Evolutionary conservation across 2,329 filamentous ascomycete species (phyloP), one percentile per base, ranked within the genome.

Genomic region (Colletotrichum horii): DNA sequence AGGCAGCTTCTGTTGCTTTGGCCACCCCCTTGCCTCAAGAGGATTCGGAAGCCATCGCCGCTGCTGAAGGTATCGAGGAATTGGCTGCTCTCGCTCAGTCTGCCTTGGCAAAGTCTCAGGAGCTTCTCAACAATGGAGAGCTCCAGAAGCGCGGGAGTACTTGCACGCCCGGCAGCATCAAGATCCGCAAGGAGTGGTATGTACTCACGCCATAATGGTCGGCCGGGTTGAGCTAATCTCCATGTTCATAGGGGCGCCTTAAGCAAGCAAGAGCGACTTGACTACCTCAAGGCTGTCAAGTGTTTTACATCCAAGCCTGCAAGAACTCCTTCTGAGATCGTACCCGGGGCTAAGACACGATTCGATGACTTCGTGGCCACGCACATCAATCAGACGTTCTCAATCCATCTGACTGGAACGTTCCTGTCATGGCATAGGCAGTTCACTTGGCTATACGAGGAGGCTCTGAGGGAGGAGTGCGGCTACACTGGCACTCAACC

Each of bases 351-450:
- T 3, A 83, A 82, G 74, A 85, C 82, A 3, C 76, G 88, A 76
- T 89, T 85, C 76, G 89, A 91, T 78, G 89, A 91, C 76, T 90
- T 86, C 58, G 82, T 88, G 9, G 87, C 85, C 4, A 83, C 85
- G 0, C 89, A 90, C 75, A 85, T 91, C 70, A 86, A 88, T 71
- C 83, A 87, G 77, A 89, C 88, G 0, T 76, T 82, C 14, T 66
- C 64, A 2, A 88, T 90, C 24, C 89, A 90, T 77, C 82, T 79
- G 68, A 86, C 78, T 81, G 70, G 2, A 22, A 81, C 79, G 56
- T 83, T 84, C 32, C 75, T 84, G 12, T 61, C 78, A 2, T 84
- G 82, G 80, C 82, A 84, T 58, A 62, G 82, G 7, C 82, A 82
- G 52, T 84, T 80, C 28, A 82, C 79, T 30, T 83, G 80, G 79